These are phyloP conservation scores for Fusarium kyushuense DNA, from an alignment of 2,329 filamentous ascomycete species.

Conservation along the genomic window DNA sequence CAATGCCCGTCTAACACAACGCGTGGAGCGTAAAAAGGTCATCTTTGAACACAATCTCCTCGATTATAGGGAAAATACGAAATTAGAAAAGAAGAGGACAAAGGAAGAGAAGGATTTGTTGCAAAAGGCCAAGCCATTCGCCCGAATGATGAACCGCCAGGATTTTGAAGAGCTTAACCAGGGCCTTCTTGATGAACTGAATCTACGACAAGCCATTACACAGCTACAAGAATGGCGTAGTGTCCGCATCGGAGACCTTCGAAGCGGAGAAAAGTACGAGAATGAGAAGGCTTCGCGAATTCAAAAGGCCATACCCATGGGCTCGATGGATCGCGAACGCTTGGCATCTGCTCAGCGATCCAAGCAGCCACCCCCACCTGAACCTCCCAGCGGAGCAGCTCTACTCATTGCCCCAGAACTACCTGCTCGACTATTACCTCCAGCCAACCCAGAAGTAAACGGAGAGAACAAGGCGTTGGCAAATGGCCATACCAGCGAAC, in stretches of 20 bases:
- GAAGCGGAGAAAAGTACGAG: constrained; percentile 92
- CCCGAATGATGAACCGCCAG: constrained; percentile 92
- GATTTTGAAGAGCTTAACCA: constrained; percentile 90
- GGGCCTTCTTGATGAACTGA: constrained; percentile 89
- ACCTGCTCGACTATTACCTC: constrained; percentile 66
- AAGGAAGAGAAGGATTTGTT: constrained; percentile 94
- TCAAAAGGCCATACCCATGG: constrained; percentile 77
- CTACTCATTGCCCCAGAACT: constrained; percentile 84
- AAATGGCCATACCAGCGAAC: constrained; percentile 65
- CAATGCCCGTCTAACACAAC: constrained; percentile 88
- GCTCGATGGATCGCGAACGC: constrained; percentile 84
- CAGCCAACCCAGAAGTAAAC: constrained; percentile 54
- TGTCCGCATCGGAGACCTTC: constrained; percentile 85
- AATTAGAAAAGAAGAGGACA: constrained; percentile 91
- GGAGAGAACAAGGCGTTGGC: constrained; percentile 66
- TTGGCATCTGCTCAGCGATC: constrained; percentile 78
- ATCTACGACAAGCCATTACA: constrained; percentile 86
- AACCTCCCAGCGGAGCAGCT: constrained; percentile 79
- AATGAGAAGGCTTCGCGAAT: constrained; percentile 83
- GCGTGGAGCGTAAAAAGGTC: constrained; percentile 94
- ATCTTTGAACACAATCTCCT: constrained; percentile 95
- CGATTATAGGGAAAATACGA: constrained; percentile 92
- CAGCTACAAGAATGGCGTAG: constrained; percentile 96
- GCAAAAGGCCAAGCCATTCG: constrained; percentile 95
- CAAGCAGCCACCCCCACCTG: constrained; percentile 74